Percentiles rank a stretch among this genome's conserved stretches.
Evolutionary conservation across 441 rosid species (phyloP).

Genomic region (Populus hybrid): DNA sequence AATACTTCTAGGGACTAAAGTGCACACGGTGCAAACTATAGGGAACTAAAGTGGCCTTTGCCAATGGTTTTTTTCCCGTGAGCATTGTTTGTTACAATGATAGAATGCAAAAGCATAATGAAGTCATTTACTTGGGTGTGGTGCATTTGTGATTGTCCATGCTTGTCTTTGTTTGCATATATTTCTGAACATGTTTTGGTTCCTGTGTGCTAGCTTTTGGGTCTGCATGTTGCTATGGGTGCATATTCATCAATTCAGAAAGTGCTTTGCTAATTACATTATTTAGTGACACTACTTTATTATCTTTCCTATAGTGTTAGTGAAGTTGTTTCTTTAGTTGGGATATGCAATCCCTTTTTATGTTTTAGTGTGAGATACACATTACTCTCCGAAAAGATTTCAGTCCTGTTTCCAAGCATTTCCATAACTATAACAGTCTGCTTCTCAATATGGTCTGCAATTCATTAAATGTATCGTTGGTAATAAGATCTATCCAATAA

Average conservation of each 20-base stretch:
- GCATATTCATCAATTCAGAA: neutral
- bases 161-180: no score
- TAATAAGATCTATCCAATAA: neutral
- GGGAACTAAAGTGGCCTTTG: neutral
- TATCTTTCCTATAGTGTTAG: neutral
- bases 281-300: neutral
- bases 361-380: neutral
- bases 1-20: neutral
- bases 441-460: neutral
- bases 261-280: neutral
- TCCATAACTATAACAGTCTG: neutral
- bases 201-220: neutral
- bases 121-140: no score
- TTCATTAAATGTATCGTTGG: neutral
- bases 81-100: neutral
- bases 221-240: neutral
- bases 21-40: neutral
- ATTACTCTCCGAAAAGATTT: neutral
- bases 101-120: neutral
- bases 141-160: no score
- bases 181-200: neutral
- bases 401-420: neutral
- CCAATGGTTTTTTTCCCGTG: neutral
- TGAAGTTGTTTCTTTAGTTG: neutral
- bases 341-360: neutral